Evolutionary conservation across 202 grass and related monocot genomes (phyloP).

Genomic region (Hordeum pubiflorum): DNA sequence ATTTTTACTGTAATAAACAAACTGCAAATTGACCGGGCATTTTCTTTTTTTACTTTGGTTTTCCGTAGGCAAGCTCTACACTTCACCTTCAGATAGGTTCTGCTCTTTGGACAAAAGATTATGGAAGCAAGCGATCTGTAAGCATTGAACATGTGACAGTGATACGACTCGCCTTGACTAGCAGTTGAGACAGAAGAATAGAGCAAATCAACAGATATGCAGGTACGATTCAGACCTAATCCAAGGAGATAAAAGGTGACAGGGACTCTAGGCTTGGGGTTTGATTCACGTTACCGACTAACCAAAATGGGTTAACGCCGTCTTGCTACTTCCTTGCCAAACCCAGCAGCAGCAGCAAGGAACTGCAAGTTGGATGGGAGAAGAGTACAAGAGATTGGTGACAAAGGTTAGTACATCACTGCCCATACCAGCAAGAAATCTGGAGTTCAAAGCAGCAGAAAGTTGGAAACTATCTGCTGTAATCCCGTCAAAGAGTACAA

Average conservation of each 20-base stretch:
- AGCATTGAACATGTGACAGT: background rate
- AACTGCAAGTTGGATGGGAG: background rate
- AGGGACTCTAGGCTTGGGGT: background rate
- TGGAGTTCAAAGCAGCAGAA: background rate
- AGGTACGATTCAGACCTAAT: background rate
- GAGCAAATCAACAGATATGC: background rate
- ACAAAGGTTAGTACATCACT: background rate
- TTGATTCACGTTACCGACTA: conserved; percentile 16
- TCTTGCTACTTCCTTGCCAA: background rate
- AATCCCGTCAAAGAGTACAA: background rate
- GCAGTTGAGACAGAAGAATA: background rate
- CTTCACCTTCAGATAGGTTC: conserved; percentile 7
- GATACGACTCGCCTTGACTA: background rate
- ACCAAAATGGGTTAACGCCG: background rate
- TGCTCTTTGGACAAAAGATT: background rate
- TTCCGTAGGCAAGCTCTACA: background rate
- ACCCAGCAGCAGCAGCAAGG: background rate
- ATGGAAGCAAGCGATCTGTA: background rate
- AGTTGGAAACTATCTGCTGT: background rate
- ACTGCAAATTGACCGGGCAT: background rate
- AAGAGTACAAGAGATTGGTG: background rate
- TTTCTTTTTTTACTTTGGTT: background rate
- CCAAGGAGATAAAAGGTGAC: background rate
- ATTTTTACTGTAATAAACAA: background rate
- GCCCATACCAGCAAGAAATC: background rate